Conservation (phyloP, 345 rosid genomes). For the Gossypium bickii region DNA sequence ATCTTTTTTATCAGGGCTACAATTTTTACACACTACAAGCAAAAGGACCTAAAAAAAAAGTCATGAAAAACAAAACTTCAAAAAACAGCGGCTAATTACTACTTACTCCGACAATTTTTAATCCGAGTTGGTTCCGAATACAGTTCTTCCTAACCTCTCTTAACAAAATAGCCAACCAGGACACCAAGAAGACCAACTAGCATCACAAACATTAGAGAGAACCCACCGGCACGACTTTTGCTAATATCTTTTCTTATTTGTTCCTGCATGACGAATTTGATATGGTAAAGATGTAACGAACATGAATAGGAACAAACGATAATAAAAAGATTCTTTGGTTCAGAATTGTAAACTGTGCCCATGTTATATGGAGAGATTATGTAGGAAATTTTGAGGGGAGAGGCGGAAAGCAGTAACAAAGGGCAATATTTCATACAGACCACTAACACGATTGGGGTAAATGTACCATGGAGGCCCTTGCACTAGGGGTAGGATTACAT, state of each 20-base stretch:
- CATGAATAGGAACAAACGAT: neutral
- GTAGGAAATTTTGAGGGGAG: neutral
- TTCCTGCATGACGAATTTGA: conserved; percentile 38
- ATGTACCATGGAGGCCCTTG: too few species aligned
- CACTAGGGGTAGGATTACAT: too few species aligned
- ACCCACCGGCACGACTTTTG: conserved; percentile 39
- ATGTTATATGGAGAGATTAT: neutral
- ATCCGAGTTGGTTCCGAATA: neutral
- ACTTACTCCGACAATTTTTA: neutral
- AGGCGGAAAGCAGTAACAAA: neutral
- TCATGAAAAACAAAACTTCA: neutral
- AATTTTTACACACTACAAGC: neutral
- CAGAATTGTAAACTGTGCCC: neutral
- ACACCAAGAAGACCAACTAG: conserved; percentile 59
- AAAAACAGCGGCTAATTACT: neutral
- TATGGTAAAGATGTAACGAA: neutral
- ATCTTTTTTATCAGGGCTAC: neutral
- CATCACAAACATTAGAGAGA: conserved; percentile 41
- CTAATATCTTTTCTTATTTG: conserved; percentile 47
- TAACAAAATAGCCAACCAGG: conserved; percentile 51
- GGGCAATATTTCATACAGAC: neutral
- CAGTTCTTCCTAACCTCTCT: conserved; percentile 28
- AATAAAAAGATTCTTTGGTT: neutral
- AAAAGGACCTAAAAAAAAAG: neutral
- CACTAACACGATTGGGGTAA: neutral